These are phyloP conservation scores for Anthostomella pinea DNA, from an alignment of 2,329 filamentous ascomycete genomes.

Conservation along the genomic window DNA sequence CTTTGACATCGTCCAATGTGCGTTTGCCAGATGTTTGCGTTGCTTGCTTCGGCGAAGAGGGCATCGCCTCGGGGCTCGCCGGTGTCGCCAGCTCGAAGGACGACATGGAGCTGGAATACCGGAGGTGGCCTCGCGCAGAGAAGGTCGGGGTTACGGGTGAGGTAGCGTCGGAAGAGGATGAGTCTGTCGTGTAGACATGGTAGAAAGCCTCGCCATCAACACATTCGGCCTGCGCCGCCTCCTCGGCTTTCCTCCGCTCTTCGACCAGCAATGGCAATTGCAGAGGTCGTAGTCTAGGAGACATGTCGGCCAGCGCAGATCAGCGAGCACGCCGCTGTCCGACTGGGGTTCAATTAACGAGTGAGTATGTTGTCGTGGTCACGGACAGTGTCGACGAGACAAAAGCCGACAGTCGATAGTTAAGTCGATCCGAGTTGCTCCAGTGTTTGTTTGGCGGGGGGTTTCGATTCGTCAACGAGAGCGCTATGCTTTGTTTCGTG, in stretches of 20 bases:
- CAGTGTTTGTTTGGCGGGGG: slow-evolving; percentile 13
- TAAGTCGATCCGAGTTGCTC: slow-evolving; percentile 11
- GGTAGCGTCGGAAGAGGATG: slow-evolving; percentile 63
- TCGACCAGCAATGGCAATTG: slow-evolving; percentile 30
- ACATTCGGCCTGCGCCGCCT: slow-evolving; percentile 17
- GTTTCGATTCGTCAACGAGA: slow-evolving; percentile 1
- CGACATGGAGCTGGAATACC: slow-evolving; percentile 72
- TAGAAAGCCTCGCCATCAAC: slow-evolving; percentile 6
- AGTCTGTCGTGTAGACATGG: slow-evolving; percentile 45
- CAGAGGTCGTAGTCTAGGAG: slow-evolving; percentile 32
- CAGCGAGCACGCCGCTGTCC: slow-evolving; percentile 15
- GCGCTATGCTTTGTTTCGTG: slow-evolving; percentile 1
- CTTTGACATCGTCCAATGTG: slow-evolving; percentile 76
- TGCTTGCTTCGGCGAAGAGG: slow-evolving; percentile 53
- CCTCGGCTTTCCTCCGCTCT: slow-evolving; percentile 29
- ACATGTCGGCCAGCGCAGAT: slow-evolving; percentile 23
- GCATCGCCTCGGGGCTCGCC: slow-evolving; percentile 49
- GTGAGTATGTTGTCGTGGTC: slow-evolving; percentile 9
- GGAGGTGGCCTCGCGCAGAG: slow-evolving; percentile 60
- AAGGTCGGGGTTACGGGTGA: slow-evolving; percentile 72
- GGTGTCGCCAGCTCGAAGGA: slow-evolving; percentile 65
- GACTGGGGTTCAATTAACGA: slow-evolving; percentile 1
- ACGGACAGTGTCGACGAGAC: slow-evolving; percentile 9
- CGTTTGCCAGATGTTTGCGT: slow-evolving; percentile 57
- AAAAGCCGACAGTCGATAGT: no score